Conservation (phyloP, 345 rosid genomes). For the Jatropha curcas region DNA sequence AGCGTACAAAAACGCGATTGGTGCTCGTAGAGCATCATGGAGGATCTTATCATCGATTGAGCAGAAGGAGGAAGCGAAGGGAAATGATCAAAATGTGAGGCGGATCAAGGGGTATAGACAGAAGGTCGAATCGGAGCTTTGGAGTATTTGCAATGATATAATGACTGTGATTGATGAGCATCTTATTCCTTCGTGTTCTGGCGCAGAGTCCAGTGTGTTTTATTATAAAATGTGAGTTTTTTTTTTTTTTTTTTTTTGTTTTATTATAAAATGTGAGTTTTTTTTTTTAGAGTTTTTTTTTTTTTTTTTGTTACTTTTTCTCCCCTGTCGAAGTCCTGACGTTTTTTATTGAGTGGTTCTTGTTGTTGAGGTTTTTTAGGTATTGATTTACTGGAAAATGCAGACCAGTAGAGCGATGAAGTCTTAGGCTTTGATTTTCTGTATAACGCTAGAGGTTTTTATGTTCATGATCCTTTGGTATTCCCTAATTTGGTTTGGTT, state of each 20-base stretch:
- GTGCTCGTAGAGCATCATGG: constrained; percentile 23
- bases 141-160: constrained; percentile 51
- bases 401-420: background rate
- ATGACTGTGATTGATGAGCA: constrained; percentile 66
- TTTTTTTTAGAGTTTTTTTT: no score
- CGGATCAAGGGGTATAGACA: constrained; percentile 57
- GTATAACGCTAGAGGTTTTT: background rate
- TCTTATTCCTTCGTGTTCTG: constrained; percentile 59
- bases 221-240: constrained; percentile 62
- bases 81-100: constrained; percentile 53
- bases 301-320: no score
- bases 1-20: constrained; percentile 22
- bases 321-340: background rate
- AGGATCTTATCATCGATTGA: constrained; percentile 25
- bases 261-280: constrained; percentile 61
- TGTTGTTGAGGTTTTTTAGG: background rate
- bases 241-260: constrained; percentile 24
- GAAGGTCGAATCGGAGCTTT: constrained; percentile 62
- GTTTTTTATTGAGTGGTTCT: background rate
- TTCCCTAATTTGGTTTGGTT: no score
- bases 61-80: constrained; percentile 35
- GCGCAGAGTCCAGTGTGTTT: constrained; percentile 63
- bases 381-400: background rate
- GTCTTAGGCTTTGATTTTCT: background rate
- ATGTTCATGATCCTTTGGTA: background rate